Evolutionary conservation across 139 green algal genomes (phyloP).

Genomic region (Pedinophyceae sp.): DNA sequence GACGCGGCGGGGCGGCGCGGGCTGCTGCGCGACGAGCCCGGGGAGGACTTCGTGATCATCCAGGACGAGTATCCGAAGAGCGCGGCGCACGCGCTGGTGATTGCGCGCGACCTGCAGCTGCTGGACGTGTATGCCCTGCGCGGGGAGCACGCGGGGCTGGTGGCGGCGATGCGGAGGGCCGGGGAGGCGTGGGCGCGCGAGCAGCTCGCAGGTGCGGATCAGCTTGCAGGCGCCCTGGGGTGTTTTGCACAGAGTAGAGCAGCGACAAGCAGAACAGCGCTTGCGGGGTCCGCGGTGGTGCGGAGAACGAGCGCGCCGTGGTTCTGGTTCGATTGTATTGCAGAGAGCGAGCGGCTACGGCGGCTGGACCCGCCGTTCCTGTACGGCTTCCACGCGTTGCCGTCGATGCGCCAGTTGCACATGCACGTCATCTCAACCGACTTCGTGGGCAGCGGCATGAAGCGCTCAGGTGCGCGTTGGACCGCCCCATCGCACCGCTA

Average conservation of each 20-base stretch:
- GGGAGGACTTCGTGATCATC: constrained; percentile 33
- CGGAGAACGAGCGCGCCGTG: too few species aligned
- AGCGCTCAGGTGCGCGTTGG: too few species aligned
- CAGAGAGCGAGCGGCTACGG: too few species aligned
- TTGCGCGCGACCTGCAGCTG: constrained; percentile 30
- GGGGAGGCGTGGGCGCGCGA: constrained; percentile 11
- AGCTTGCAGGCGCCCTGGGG: too few species aligned
- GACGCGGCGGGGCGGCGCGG: not conserved
- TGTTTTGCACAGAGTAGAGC: too few species aligned
- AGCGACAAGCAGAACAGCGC: too few species aligned
- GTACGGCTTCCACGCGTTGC: constrained; percentile 59
- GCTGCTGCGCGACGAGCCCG: constrained; percentile 3
- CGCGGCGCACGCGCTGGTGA: constrained; percentile 35
- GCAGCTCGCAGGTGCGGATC: too few species aligned
- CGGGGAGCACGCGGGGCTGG: constrained; percentile 24
- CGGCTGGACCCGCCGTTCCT: constrained; percentile 23
- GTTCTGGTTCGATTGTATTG: too few species aligned
- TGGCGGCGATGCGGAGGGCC: constrained; percentile 41
- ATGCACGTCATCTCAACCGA: constrained; percentile 63
- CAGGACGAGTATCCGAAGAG: constrained; percentile 48
- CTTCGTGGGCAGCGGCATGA: too few species aligned
- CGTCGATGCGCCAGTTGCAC: constrained; percentile 71
- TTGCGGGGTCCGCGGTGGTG: too few species aligned
- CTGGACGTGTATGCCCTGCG: constrained; percentile 22
- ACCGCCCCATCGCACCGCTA: too few species aligned